Evolutionary conservation across 306 rosid genomes (phyloP), one percentile per base, ranked within the genome.

Genomic region (Glycyrrhiza uralensis): DNA sequence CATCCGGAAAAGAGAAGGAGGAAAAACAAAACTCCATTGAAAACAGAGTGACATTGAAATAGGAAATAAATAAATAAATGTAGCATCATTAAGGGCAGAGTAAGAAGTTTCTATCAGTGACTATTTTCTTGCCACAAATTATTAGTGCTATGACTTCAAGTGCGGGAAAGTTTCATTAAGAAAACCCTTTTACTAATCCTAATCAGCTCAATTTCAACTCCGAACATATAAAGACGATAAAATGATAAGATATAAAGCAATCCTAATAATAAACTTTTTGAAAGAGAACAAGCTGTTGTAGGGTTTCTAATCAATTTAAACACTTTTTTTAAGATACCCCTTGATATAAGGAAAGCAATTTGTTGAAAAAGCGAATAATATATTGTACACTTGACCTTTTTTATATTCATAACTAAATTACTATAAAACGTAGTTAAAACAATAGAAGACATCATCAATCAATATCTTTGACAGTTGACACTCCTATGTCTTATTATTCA

Each of bases 151-250:
- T 74, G 80, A 82, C 86, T 74, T 82, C 41, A 78, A 74, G 5
- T 82, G 77, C 62, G 39, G 83, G 75, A 68, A 78, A 74, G 72
- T 73, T 78, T 82, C 71, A 52, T 60, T 38, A 50, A 12, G 58
- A 47, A 42, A 59, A 62, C 45, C 45, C 6, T 69, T 66, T 60
- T n/a, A 8, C 6, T 45, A 39, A 30, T 23, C 55, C 35, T 17
- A 41, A 24, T 59, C 8, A 38, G 42, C 60, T 32, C 61, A 47
- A 46, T 78, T 78, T 69, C 66, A 69, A 47, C 76, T 36, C 58
- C 19, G 45, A n/a, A 4, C 46, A 36, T 18, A 30, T 28, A 77
- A 55, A 69, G 69, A 39, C 56, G 22, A 49, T 1, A 70, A 45
- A 63, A 62, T 54, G 75, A 61, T 47, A 12, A 36, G 80, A 77